Evolutionary conservation across 768 basidiomycete species (phyloP), one percentile per base, ranked within the genome.

Genomic region (Lactarius pseudohatsudake): DNA sequence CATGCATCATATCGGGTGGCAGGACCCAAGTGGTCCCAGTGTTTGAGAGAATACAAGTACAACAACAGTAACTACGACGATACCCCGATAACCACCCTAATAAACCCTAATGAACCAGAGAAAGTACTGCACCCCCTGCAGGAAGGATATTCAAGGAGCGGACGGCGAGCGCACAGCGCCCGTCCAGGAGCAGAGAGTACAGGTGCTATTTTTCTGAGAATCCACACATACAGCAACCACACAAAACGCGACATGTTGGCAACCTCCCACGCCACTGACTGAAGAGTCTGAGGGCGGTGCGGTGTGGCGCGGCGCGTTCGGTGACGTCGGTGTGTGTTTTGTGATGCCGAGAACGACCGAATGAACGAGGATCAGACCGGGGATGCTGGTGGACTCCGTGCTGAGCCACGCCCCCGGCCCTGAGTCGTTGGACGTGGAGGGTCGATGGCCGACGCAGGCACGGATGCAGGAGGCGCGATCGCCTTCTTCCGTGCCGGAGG

Each of bases 121-220:
- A 53, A 53, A 53, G 22, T 0, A 26, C 50, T 26, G 26, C 2
- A 28, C 50, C 13, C 50, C 22, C 13, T 28, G 26, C 22, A 13
- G 6, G 13, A 53, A 50, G n/a, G 22, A 26, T 4, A 9, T 22
- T 16, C 53, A 64, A 67, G 6, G 61, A 54, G 36, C 28, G 61
- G 62, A 67, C 57, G 50, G 45, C 61, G 57, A 59, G 61, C 65
- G 65, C 65, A 26, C 65, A 62, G 61, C 65, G 32, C 65, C 26
- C 57, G 57, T 32, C 50, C 45, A 55, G 22, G 32, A 20, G 57
- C 32, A 61, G 55, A 18, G 43, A 53, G 26, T 28, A 16, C 26
- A 11, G 22, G 26, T 13, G 22, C 8, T 57, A 20, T n/a, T 36
- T 36, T 36, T 4, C 32, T 9, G 18, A 36, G 9, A 34, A 20